Evolutionary conservation across 1,284 basidiomycete genomes (phyloP), one percentile per base, ranked within the genome.

Genomic region (Sporisorium exsertum): DNA sequence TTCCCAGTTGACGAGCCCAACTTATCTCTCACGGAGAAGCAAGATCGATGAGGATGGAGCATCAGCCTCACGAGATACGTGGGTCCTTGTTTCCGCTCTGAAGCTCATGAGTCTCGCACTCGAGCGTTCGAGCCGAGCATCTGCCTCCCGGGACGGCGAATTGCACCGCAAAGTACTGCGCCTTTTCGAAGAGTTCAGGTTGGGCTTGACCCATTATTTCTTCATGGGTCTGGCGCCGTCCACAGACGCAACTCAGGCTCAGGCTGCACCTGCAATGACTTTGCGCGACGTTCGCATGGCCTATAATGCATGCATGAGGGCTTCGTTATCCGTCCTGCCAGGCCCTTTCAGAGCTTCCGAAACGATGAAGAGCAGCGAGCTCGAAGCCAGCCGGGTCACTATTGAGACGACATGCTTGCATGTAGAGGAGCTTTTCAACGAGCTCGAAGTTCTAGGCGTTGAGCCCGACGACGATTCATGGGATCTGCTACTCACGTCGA

Each of bases 171-270:
- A 60, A 26, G 37, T 72, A 10, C 55, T 77, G 1, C 52, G 62
- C 18, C 57, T 72, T 5, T 77, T 77, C 42, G 70, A 77, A 27
- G 74, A 77, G 10, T 77, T 72, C 40, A 61, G 70, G 22, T 40
- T 77, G 12, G 74, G 65, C 37, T 51, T 77, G 26, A 62, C 64
- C 5, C 70, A 77, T 33, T 53, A 67, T 24, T 51, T 76, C 12
- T 51, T 67, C 24, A 37, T 33, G 8, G 40, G 22, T 9, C 46
- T 42, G 50, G n/a, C 52, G 20, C 20, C 40, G n/a, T 32, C 26
- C 20, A 5, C 16, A 13, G 13, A 20, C 33, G 24, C 9, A 15
- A 0, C 50, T 6, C 20, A 20, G 20, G 7, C 33, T 15, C 42
- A 46, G 32, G 20, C 16, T 16, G 35, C 45, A 42, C 15, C 24